phyloP scores from a whole-genome alignment of 306 rosid species.

The Cicer cuneatum region DNA sequence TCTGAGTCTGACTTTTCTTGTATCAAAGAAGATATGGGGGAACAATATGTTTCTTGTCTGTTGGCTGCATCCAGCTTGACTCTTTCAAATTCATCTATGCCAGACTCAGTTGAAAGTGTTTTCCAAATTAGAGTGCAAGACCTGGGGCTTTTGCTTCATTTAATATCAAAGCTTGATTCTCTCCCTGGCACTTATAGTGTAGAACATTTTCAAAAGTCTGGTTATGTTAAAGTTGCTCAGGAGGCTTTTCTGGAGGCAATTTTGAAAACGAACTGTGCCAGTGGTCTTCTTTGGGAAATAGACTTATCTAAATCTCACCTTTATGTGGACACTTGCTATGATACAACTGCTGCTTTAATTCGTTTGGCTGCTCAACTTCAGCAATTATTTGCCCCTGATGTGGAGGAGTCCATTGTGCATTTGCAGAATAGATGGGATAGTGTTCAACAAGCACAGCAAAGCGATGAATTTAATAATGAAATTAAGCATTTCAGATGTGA shows the following conservation, averaged over 20 bases:
- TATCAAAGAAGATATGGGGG: constrained; percentile 56
- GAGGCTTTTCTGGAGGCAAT: constrained; percentile 83
- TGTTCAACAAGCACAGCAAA: constrained; percentile 76
- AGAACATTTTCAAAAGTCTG: constrained; percentile 69
- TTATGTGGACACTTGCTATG: constrained; percentile 77
- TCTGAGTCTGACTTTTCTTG: constrained; percentile 56
- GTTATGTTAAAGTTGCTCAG: constrained; percentile 82
- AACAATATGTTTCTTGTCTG: constrained; percentile 73
- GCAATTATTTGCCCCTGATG: constrained; percentile 90
- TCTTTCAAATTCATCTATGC: constrained; percentile 65
- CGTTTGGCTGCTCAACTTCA: constrained; percentile 88
- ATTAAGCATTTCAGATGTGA: constrained; percentile 43
- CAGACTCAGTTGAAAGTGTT: constrained; percentile 55
- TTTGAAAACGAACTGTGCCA: constrained; percentile 75
- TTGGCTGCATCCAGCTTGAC: constrained; percentile 86
- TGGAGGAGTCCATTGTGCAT: constrained; percentile 90
- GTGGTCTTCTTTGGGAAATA: constrained; percentile 82
- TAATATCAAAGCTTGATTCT: constrained; percentile 53
- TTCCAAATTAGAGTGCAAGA: constrained; percentile 71
- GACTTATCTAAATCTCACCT: constrained; percentile 81
- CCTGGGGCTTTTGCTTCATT: constrained; percentile 75
- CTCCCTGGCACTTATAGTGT: constrained; percentile 63
- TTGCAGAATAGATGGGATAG: constrained; percentile 93
- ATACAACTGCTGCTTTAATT: constrained; percentile 78
- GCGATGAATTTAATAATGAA: constrained; percentile 53